These are phyloP conservation scores for Geosmithia flava DNA, from an alignment of 2,329 filamentous ascomycete species.

Conservation along the genomic window DNA sequence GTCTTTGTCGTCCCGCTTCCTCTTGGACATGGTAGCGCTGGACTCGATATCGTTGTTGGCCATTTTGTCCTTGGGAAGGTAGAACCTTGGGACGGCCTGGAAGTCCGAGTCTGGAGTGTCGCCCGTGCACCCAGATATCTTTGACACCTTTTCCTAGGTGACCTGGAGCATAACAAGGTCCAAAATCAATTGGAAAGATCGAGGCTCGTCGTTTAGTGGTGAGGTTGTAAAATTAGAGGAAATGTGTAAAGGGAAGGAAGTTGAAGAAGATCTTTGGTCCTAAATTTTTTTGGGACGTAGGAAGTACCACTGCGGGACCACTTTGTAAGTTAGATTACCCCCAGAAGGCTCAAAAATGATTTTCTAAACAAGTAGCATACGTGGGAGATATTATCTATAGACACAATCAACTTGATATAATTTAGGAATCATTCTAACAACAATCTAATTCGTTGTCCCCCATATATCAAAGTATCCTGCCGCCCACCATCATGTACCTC, in stretches of 20 bases:
- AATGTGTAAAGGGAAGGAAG: neutral
- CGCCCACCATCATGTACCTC: neutral
- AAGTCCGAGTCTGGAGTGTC: neutral
- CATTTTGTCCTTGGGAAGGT: conserved; percentile 5
- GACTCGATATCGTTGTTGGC: conserved; percentile 3
- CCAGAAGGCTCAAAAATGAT: neutral
- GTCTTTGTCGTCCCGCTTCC: conserved; percentile 22
- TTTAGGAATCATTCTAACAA: neutral
- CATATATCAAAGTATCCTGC: neutral
- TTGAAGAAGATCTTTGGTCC: neutral
- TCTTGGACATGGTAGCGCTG: conserved; percentile 14
- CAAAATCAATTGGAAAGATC: neutral
- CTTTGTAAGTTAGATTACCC: neutral
- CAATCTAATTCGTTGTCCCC: neutral
- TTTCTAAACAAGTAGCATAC: neutral
- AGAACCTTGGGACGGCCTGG: no score
- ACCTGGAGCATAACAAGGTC: neutral
- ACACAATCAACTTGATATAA: no score
- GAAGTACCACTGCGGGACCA: neutral
- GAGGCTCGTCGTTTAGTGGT: neutral
- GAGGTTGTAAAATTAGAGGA: no score
- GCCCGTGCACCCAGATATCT: neutral
- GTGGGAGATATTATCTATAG: no score
- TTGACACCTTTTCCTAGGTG: neutral
- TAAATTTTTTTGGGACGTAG: neutral